Conservation (phyloP, 1,284 basidiomycete genomes). For the Heterobasidion irregulare region DNA sequence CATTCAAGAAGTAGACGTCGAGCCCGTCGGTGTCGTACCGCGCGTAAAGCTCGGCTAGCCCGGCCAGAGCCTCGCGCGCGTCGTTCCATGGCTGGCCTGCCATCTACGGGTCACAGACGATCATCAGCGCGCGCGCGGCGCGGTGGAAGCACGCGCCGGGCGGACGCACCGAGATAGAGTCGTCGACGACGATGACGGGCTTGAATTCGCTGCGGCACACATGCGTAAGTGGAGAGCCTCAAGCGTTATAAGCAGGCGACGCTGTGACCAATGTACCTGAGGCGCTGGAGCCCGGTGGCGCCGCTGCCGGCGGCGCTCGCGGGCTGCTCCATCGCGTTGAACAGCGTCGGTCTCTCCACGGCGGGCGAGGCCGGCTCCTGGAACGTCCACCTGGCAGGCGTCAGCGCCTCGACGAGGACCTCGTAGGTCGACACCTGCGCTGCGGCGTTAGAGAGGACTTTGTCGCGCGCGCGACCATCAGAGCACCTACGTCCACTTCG, state of each 20-base stretch:
- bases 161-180: conserved; percentile 31
- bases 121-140: background rate
- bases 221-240: background rate
- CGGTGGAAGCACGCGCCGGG: background rate
- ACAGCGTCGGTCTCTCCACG: background rate
- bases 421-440: conserved; percentile 7
- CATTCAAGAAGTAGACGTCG: conserved; percentile 39
- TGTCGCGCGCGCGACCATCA: background rate
- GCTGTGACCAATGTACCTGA: background rate
- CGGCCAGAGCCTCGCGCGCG: conserved; percentile 32
- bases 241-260: background rate
- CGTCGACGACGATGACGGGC: conserved; percentile 34
- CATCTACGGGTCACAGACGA: conserved; percentile 21
- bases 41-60: conserved; percentile 31
- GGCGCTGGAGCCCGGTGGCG: background rate
- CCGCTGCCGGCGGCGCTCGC: background rate
- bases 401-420: conserved; percentile 9
- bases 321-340: background rate
- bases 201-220: conserved; percentile 10
- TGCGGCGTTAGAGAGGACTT: background rate
- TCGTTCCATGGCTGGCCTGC: conserved; percentile 29
- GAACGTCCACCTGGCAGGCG: conserved; percentile 10
- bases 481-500: conserved; percentile 8
- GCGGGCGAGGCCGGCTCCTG: background rate
- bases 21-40: conserved; percentile 30